Conservation (phyloP, 768 basidiomycete genomes). For the Kwoniella botswanensis region DNA sequence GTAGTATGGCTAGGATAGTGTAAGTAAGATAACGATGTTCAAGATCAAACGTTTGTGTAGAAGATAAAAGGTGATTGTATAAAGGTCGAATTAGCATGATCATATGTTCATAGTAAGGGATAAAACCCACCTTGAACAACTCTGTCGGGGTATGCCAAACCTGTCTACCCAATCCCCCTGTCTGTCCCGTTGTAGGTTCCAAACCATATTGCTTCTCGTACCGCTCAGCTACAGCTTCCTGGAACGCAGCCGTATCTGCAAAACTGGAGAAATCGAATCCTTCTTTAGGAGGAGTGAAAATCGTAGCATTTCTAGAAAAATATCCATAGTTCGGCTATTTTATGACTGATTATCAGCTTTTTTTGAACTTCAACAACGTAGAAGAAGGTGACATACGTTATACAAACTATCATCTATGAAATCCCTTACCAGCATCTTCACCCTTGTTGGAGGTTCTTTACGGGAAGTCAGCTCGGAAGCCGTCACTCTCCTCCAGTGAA, state of each 20-base stretch:
- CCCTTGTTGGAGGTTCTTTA: conserved; percentile 70
- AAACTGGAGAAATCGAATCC: conserved; percentile 72
- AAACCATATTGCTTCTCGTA: conserved; percentile 63
- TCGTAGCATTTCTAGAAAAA: conserved; percentile 89
- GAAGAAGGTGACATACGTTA: conserved; percentile 62
- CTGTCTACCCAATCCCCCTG: conserved; percentile 66
- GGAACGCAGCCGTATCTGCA: conserved; percentile 74
- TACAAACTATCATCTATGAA: conserved; percentile 96
- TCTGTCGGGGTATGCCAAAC: conserved; percentile 99
- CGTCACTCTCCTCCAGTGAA: conserved; percentile 51
- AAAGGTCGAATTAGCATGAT: too few species aligned
- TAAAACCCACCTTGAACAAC: conserved; percentile 91
- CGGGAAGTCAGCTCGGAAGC: conserved; percentile 47
- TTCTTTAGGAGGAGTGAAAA: conserved; percentile 67
- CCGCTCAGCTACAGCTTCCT: conserved; percentile 74
- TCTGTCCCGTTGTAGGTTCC: conserved; percentile 18
- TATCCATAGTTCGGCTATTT: conserved; percentile 87
- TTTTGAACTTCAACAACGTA: background rate
- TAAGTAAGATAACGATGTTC: too few species aligned
- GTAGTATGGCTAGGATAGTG: conserved; percentile 99
- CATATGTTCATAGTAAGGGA: too few species aligned
- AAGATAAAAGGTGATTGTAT: too few species aligned
- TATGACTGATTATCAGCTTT: conserved; percentile 7
- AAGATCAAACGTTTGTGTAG: too few species aligned
- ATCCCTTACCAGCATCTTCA: conserved; percentile 93